Percentiles rank a stretch among this genome's conserved stretches.
Evolutionary conservation across 1,284 basidiomycete species (phyloP).

Genomic region (Butyriboletus appendiculatus): DNA sequence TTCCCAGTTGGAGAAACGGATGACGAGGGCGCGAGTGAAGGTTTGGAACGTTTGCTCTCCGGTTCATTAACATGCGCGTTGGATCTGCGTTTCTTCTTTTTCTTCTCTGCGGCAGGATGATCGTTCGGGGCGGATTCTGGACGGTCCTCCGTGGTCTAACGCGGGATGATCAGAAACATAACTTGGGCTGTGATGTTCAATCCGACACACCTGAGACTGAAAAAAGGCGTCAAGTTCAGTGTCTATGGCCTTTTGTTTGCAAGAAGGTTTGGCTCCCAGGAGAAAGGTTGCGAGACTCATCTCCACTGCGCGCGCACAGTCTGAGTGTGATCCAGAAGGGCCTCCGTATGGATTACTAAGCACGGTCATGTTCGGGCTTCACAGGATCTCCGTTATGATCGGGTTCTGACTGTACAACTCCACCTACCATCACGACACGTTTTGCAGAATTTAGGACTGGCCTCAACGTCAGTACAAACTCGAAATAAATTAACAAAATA

Average conservation of each 20-base stretch:
- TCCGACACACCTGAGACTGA: conserved; percentile 18
- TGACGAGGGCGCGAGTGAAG: conserved; percentile 1
- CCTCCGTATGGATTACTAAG: no score
- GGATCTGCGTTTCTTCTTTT: conserved; percentile 23
- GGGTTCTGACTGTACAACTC: no score
- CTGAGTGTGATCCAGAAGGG: no score
- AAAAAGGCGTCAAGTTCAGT: conserved; percentile 32
- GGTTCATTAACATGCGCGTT: conserved; percentile 16
- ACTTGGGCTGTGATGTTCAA: not conserved
- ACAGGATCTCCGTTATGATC: no score
- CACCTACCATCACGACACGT: no score
- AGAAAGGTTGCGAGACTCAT: conserved; percentile 35
- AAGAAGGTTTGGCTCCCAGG: conserved; percentile 19
- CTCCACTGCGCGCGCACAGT: not conserved
- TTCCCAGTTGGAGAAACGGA: conserved; percentile 13
- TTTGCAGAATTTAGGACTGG: no score
- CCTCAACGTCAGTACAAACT: no score
- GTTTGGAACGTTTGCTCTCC: conserved; percentile 29
- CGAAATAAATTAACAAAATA: no score
- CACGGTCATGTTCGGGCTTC: no score
- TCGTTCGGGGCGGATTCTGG: conserved; percentile 3
- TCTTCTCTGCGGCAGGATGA: conserved; percentile 1
- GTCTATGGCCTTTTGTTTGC: conserved; percentile 26
- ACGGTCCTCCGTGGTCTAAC: conserved; percentile 14
- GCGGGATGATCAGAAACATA: not conserved